Evolutionary conservation across 2,329 filamentous ascomycete species (phyloP).

Genomic region (Fusarium domesticum): DNA sequence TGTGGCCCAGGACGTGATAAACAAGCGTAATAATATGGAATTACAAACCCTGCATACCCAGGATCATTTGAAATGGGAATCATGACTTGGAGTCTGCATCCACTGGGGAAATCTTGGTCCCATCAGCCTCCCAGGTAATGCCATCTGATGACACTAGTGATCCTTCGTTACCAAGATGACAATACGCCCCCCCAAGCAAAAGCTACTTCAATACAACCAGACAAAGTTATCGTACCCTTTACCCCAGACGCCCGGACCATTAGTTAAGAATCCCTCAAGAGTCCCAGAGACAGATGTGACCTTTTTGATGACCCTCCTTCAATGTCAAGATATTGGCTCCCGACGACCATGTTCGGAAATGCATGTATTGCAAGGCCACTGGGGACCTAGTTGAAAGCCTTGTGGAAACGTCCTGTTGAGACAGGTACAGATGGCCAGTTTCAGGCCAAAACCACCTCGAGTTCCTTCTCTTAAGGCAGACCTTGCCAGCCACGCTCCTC

Average conservation of each 20-base stretch:
- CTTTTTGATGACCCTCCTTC: not conserved
- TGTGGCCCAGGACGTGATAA: not conserved
- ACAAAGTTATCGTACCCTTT: conserved; percentile 17
- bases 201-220: not conserved
- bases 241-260: conserved; percentile 20
- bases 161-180: not conserved
- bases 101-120: not conserved
- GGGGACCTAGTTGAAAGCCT: not conserved
- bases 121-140: not conserved
- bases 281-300: not conserved
- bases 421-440: no score
- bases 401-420: not conserved
- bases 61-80: not conserved
- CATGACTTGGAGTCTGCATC: not conserved
- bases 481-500: conserved; percentile 28
- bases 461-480: conserved; percentile 16
- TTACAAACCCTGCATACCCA: not conserved
- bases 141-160: not conserved
- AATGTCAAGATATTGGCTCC: no score
- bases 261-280: conserved; percentile 8
- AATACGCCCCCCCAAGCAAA: not conserved
- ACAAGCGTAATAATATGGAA: not conserved
- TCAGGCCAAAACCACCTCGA: no score
- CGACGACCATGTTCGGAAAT: not conserved
- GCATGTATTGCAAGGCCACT: not conserved